phyloP scores from a whole-genome alignment of 2,329 filamentous ascomycete genomes.

The Cytospora leucostoma region DNA sequence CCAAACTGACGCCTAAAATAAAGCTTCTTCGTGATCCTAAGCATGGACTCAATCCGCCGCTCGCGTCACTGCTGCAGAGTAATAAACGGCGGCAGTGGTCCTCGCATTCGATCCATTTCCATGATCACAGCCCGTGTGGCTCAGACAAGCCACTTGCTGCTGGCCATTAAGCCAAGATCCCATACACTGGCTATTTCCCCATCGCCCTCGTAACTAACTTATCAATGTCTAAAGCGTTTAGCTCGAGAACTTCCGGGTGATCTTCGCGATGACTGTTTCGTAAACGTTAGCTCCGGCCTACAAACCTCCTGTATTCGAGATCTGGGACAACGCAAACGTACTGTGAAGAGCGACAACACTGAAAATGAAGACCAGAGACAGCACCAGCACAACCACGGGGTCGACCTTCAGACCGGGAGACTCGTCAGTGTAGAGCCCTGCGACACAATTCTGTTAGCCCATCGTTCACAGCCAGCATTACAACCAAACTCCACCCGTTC shows the following conservation, averaged over 20 bases:
- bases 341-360: conserved; percentile 96
- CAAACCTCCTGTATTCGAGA: neutral
- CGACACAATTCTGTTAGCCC: conserved; percentile 10
- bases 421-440: conserved; percentile 96
- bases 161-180: neutral
- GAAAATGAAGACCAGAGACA: conserved; percentile 98
- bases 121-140: neutral
- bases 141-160: neutral
- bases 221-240: conserved; percentile 38
- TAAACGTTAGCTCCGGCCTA: conserved; percentile 28
- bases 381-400: conserved; percentile 92
- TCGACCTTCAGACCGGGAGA: conserved; percentile 97
- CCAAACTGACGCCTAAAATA: conserved; percentile 19
- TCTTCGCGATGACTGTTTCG: conserved; percentile 84
- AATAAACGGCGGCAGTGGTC: conserved; percentile 2
- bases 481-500: neutral
- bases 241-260: conserved; percentile 83
- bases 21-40: conserved; percentile 9
- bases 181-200: conserved; percentile 1
- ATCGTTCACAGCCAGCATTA: neutral
- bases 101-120: conserved; percentile 13
- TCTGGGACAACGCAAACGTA: conserved; percentile 52
- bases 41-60: neutral
- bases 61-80: conserved; percentile 23
- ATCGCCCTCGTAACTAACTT: neutral